Evolutionary conservation across 176 grass and related monocot genomes (phyloP).

Genomic region (Ensete glaucum): DNA sequence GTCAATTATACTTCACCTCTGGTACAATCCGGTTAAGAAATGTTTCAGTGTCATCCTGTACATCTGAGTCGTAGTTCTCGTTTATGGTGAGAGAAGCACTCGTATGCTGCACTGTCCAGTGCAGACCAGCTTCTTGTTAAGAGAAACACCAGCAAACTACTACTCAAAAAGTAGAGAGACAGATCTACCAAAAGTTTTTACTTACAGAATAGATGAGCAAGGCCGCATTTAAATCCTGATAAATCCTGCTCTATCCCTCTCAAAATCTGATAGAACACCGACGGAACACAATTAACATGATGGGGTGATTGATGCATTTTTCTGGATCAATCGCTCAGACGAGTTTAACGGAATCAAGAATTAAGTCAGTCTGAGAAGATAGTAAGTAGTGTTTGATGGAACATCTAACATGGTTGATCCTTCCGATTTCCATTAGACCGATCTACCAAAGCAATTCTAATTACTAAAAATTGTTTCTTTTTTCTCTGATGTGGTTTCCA

Average conservation of each 20-base stretch:
- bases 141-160: not conserved
- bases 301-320: not conserved
- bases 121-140: conserved; percentile 9
- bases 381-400: not conserved
- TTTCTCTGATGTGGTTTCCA: not conserved
- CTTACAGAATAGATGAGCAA: conserved; percentile 91
- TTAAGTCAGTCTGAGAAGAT: not conserved
- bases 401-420: not conserved
- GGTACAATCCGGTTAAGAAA: conserved; percentile 88
- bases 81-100: conserved; percentile 95
- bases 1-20: conserved; percentile 38
- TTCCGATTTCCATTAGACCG: not conserved
- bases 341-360: not conserved
- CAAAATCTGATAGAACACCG: conserved; percentile 40
- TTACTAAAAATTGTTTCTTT: not conserved
- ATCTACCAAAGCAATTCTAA: not conserved
- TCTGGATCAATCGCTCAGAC: not conserved
- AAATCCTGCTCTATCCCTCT: conserved; percentile 67
- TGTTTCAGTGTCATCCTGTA: conserved; percentile 87
- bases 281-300: not conserved
- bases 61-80: conserved; percentile 92
- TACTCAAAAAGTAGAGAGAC: not conserved
- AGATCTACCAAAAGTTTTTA: not conserved
- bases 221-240: conserved; percentile 67
- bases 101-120: conserved; percentile 85